Base-by-base conservation (phyloP, 371 early-diverging fungal species). In the Umbelopsis sp. region DNA sequence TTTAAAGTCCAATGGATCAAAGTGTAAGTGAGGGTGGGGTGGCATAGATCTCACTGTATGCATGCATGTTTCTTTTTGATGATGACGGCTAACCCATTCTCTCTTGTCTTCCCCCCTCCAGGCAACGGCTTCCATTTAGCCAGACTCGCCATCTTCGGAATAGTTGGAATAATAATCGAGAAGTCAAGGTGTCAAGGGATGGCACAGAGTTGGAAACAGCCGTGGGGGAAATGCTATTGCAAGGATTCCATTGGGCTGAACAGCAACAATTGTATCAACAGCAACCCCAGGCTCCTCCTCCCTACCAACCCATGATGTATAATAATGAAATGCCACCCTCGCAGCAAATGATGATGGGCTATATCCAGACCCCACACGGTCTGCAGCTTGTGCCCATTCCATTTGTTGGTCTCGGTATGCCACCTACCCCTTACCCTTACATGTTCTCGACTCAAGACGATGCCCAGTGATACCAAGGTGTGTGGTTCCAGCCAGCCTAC, bases 101-200 rank as follows among this genome's bases (percentile, higher is more conserved):
- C 22, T 22, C 22, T 22, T 22, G 22, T 22, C 22, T 22, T 22
- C 22, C 22, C 22, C 22, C 22, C 22, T 22, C 22, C 22, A 86
- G 79, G 11, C 80, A 81, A 50, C 81, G 78, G 32, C 73, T 84
- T 5, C 78, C 82, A 20, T 86, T 86, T 67, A 52, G 73, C 11
- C 75, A 65, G 32, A 80, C 80, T 10, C 69, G 83, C 18, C 82
- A 85, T 32, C 70, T 86, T 63, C 66, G 74, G 51, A 86, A 86
- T 51, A 75, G 82, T 0, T 78, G 82, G 68, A 85, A 86, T 65
- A 81, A 76, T 8, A 78, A 80, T 67, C 74, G 85, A 52, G 84
- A 79, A 50, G 75, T 86, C 67, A 86, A 86, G 57, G 77, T 85
- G 16, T 79, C 79, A 44, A 80, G 85, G 51, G 86, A 86, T 66